Evolutionary conservation across 495 filamentous ascomycete genomes (phyloP).

Genomic region (Podospora pseudocomata): DNA sequence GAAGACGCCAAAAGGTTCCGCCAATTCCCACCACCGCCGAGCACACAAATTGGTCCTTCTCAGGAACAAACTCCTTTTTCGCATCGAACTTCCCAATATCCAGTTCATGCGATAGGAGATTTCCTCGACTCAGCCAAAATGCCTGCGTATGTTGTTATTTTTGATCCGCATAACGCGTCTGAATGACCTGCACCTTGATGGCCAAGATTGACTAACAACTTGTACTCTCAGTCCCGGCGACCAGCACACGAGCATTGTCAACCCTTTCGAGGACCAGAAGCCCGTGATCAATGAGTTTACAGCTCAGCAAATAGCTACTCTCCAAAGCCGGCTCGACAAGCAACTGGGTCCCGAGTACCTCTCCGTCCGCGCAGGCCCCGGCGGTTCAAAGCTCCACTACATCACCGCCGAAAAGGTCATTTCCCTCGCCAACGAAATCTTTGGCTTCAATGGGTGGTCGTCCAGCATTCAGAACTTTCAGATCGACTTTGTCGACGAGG

Average conservation of each 20-base stretch:
- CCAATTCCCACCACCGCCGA: background rate
- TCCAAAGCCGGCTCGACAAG: conserved; percentile 81
- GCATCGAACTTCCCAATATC: background rate
- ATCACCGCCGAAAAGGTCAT: conserved; percentile 91
- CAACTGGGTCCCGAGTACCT: conserved; percentile 98
- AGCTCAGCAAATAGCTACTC: conserved; percentile 80
- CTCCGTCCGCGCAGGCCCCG: conserved; percentile 73
- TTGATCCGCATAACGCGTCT: background rate
- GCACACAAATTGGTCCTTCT: background rate
- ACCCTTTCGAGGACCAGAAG: conserved; percentile 73
- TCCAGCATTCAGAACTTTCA: conserved; percentile 82
- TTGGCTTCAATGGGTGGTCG: conserved; percentile 98
- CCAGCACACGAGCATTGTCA: conserved; percentile 61
- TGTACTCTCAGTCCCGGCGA: conserved; percentile 63
- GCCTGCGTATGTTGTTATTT: conserved; percentile 47
- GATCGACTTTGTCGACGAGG: conserved; percentile 77
- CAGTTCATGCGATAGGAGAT: conserved; percentile 8
- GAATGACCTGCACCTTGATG: background rate
- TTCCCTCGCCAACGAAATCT: conserved; percentile 92
- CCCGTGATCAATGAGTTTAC: conserved; percentile 74
- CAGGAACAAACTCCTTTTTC: background rate
- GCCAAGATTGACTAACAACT: conserved; percentile 24
- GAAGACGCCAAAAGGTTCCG: background rate
- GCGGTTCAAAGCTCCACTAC: conserved; percentile 84
- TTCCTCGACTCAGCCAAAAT: conserved; percentile 22